Evolutionary conservation across 2,329 filamentous ascomycete species (phyloP).

Genomic region (Paraphaeosphaeria minitans): DNA sequence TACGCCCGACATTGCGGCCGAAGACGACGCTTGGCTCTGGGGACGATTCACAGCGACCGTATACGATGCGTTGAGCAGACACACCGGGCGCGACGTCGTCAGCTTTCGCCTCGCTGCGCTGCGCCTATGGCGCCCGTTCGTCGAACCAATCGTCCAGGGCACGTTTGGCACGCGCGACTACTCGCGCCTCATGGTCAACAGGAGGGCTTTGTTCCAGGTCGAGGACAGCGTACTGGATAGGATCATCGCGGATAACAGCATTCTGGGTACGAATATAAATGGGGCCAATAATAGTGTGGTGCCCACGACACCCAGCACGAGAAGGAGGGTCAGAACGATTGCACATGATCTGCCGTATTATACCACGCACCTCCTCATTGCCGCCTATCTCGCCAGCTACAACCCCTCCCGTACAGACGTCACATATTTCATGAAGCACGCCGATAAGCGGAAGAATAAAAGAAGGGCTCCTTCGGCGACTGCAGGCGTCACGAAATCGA

Average conservation of each 20-base stretch:
- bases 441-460: constrained; percentile 56
- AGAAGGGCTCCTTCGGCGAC: constrained; percentile 44
- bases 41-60: constrained; percentile 80
- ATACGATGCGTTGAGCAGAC: constrained; percentile 83
- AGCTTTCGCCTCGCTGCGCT: constrained; percentile 72
- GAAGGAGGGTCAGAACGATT: constrained; percentile 27
- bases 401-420: constrained; percentile 76
- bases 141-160: constrained; percentile 75
- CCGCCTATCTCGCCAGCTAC: constrained; percentile 81
- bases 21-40: constrained; percentile 74
- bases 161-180: constrained; percentile 80
- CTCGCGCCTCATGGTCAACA: constrained; percentile 76
- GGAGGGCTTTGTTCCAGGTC: constrained; percentile 72
- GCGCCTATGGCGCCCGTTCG: constrained; percentile 84
- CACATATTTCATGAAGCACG: constrained; percentile 75
- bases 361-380: constrained; percentile 73
- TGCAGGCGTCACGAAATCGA: constrained; percentile 38
- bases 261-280: not conserved
- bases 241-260: constrained; percentile 48
- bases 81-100: constrained; percentile 78
- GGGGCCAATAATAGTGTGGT: not conserved
- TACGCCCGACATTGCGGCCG: constrained; percentile 52
- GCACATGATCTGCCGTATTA: constrained; percentile 67
- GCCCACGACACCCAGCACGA: constrained; percentile 18
- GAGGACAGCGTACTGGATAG: constrained; percentile 71